Conservation (phyloP, 768 basidiomycete species). For the Boletus rubescentipes region DNA sequence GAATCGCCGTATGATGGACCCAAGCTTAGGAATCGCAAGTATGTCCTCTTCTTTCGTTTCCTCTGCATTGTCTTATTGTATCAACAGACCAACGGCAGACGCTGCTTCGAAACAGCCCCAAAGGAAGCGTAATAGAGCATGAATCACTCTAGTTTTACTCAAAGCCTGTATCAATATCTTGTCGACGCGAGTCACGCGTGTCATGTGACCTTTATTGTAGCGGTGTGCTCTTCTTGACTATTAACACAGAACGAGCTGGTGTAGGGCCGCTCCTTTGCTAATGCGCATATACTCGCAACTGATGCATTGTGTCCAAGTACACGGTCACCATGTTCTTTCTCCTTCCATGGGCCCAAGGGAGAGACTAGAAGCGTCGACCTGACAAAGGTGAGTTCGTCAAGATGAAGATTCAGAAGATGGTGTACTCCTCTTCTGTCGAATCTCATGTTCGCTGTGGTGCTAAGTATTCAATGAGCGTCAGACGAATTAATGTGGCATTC, state of each 20-base stretch:
- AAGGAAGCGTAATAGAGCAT: constrained; percentile 62
- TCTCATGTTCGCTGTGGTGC: background rate
- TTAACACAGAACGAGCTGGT: constrained; percentile 66
- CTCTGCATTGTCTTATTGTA: background rate
- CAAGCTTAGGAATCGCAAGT: constrained; percentile 62
- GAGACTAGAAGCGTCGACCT: constrained; percentile 54
- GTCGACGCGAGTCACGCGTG: constrained; percentile 8
- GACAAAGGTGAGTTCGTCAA: constrained; percentile 85
- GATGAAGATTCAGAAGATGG: constrained; percentile 91
- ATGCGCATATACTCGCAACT: background rate
- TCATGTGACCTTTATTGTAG: constrained; percentile 35
- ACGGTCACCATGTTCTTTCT: constrained; percentile 87
- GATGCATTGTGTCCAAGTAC: constrained; percentile 47
- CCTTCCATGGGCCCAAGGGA: constrained; percentile 76
- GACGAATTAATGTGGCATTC: no score
- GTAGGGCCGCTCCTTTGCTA: constrained; percentile 41
- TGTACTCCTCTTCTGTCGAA: constrained; percentile 23
- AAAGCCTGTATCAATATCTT: constrained; percentile 14
- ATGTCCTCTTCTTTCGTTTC: constrained; percentile 25
- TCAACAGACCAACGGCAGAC: constrained; percentile 36
- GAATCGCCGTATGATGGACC: constrained; percentile 48
- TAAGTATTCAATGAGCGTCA: constrained; percentile 91
- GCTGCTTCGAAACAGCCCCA: constrained; percentile 45
- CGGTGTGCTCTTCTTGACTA: constrained; percentile 17
- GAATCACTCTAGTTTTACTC: constrained; percentile 1